Percentiles rank a stretch among this genome's conserved stretches.
Conservation (phyloP, 1,284 basidiomycete genomes). For the Rhodotorula glutinis region DNA sequence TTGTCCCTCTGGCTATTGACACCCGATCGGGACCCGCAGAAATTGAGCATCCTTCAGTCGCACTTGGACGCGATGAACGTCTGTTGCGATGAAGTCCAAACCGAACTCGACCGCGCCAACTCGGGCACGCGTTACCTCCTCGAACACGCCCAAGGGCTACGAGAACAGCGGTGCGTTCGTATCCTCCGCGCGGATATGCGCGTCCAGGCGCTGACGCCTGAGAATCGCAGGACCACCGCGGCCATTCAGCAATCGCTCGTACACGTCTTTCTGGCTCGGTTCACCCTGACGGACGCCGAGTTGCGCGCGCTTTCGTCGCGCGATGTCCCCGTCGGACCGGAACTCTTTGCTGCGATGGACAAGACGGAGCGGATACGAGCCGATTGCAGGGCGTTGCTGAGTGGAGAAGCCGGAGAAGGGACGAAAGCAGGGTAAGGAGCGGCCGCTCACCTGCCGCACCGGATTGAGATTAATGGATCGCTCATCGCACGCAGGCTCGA, state of each 20-base stretch:
- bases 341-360: slow-evolving; percentile 82
- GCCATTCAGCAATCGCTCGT: slow-evolving; percentile 66
- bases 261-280: slow-evolving; percentile 72
- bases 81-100: slow-evolving; percentile 78
- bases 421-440: slow-evolving; percentile 70
- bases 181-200: not conserved
- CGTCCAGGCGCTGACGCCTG: not conserved
- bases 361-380: slow-evolving; percentile 75
- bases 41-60: slow-evolving; percentile 68
- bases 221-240: slow-evolving; percentile 54
- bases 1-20: too few species aligned
- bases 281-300: slow-evolving; percentile 75
- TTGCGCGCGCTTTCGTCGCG: slow-evolving; percentile 69
- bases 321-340: slow-evolving; percentile 67
- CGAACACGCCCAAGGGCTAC: slow-evolving; percentile 76
- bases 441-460: not conserved
- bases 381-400: slow-evolving; percentile 81
- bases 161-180: slow-evolving; percentile 67
- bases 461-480: not conserved
- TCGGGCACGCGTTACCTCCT: slow-evolving; percentile 77
- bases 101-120: slow-evolving; percentile 69
- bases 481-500: slow-evolving; percentile 61
- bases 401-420: slow-evolving; percentile 70
- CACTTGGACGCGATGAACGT: slow-evolving; percentile 73
- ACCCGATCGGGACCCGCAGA: slow-evolving; percentile 53